Base-by-base conservation (phyloP, 805 yeast species). In the Millerago galiae region DNA sequence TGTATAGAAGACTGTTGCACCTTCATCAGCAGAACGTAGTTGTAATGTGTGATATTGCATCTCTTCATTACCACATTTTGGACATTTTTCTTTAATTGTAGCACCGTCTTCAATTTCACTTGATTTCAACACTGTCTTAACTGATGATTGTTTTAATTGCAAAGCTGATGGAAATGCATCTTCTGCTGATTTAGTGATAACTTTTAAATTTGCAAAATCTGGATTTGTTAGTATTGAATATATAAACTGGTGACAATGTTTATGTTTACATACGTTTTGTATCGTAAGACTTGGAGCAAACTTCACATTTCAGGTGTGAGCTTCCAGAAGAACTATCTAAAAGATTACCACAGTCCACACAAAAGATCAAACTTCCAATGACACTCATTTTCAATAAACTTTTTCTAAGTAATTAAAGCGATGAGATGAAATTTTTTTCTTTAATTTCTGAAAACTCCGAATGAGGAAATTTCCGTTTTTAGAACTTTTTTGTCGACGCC, bases 31-130 rank as follows among this genome's bases (percentile, higher is more conserved):
- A 42, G 96, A 85, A 68, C 99, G 81, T 55, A 93, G 74, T 66
- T 93, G 99, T 53, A 93, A 71, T 5, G 99, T 93, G 60, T 93
- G 98, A 62, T 91, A 93, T 61, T 82, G 90, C 99, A 95, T 95
- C 65, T 93, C 97, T 59, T 93, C 97, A 65, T 90, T 77, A 38
- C 95, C 96, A 77, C 99, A 93, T 65, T 90, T 80, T n/a, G 98
- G 98, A 72, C 99, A 93, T 60, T 85, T 90, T 64, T 93, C 99
- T 62, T 90, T 85, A 62, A 93, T 93, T 11, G 95, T 84, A 32
- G 99, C 99, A 49, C 98, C 99, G 47, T 89, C 97, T 46, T 82
- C 95, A 36, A 86, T 66, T 52, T 91, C 97, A 49, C 78, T 79
- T 24, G 75, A 76, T 57, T 77, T 79, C 59, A 90, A 71, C 1